Conservation (phyloP, 345 rosid species). For the Triadica sebifera region DNA sequence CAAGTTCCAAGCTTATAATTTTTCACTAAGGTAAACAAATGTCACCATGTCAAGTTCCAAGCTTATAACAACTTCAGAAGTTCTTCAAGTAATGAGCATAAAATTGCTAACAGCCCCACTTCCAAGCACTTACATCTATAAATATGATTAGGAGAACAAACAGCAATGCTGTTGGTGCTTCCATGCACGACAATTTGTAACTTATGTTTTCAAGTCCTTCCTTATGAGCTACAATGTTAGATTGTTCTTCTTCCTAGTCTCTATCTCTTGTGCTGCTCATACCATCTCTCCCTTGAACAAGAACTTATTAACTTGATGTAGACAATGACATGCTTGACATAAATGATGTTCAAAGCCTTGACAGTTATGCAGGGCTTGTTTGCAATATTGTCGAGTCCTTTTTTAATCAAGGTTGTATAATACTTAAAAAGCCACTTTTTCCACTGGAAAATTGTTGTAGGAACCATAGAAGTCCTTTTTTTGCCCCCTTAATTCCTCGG, state of each 20-base stretch:
- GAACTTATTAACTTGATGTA: not conserved
- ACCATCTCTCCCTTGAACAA: not conserved
- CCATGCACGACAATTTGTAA: not conserved
- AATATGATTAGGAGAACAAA: no score
- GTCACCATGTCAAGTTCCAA: no score
- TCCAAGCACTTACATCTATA: no score
- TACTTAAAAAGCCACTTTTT: not conserved
- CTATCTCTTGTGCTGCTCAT: not conserved
- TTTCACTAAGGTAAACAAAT: no score
- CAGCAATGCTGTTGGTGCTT: not conserved
- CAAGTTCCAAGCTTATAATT: no score
- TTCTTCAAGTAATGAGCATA: no score
- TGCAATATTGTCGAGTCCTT: no score
- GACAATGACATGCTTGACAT: not conserved
- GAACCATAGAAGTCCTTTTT: not conserved
- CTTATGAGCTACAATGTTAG: not conserved
- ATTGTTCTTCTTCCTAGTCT: not conserved
- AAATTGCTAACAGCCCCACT: no score
- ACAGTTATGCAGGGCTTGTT: no score
- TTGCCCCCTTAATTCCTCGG: not conserved
- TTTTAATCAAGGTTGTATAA: not conserved
- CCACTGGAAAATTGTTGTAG: not conserved
- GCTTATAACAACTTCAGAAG: no score
- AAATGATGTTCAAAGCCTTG: no score
- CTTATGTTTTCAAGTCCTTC: not conserved